Evolutionary conservation across 2,329 filamentous ascomycete genomes (phyloP), one percentile per base, ranked within the genome.

Genomic region (Lasiodiplodia theobromae): DNA sequence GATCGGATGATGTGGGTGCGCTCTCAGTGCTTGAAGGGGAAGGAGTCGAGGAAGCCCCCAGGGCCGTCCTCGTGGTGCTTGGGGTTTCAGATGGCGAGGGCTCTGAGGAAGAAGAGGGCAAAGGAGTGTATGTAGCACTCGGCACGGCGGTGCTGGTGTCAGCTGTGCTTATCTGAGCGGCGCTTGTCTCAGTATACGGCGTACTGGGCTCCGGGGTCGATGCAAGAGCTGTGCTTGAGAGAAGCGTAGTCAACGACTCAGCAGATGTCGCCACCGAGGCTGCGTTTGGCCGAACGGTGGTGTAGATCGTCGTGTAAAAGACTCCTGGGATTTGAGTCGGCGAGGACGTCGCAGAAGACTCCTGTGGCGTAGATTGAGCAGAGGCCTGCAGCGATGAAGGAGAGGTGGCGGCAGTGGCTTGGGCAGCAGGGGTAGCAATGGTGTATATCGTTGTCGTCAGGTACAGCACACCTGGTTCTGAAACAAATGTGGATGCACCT

Each of bases 241-340:
- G n/a, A 14, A 44, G 40, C 8, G 66, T 54, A 7, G 71, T 69
- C 6, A 49, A 65, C 2, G 49, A 12, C 12, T 65, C 49, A 12
- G 31, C 31, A 18, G 62, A 37, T 4, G 65, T n/a, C 4, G 65
- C 18, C 40, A 47, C 44, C 14, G 47, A 49, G 10, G 60, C 60
- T 21, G 28, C 44, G 16, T 34, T 31, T 4, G 60, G 60, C 3
- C 44, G 28, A 40, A 77, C 69, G 5, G 76, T 78, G 3, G 77
- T 78, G 69, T 74, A 78, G 23, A 74, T 70, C 3, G 77, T 78
- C 34, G 77, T 67, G 4, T 75, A 75, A 4, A 77, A 71, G 16
- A 77, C 73, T n/a, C 75, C 74, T 21, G 75, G 75, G 1, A 73
- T 63, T 7, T 67, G 60, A 4, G 64, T 47, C 53, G 66, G 65